Conservation (phyloP, 2,329 filamentous ascomycete genomes). For the Aspergillus sergii region DNA sequence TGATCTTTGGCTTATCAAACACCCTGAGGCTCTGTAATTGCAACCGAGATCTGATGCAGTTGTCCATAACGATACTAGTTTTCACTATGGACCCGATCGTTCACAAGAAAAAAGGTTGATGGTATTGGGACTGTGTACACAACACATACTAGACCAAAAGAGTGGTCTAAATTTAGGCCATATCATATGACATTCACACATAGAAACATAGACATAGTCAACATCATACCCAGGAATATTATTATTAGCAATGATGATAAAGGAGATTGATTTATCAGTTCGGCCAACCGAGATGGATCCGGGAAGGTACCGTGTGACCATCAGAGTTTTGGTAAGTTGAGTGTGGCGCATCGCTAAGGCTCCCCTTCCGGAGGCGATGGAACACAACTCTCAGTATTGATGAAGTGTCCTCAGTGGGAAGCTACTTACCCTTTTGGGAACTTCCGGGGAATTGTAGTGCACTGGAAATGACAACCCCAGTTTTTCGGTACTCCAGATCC, state of each 20-base stretch:
- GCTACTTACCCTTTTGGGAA: constrained; percentile 13
- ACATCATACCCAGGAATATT: neutral
- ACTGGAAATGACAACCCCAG: neutral
- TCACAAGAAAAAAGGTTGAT: too few species aligned
- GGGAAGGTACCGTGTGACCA: constrained; percentile 17
- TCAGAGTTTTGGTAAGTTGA: constrained; percentile 11
- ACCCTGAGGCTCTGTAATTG: neutral
- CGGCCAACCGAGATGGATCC: constrained; percentile 3
- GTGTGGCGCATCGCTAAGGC: neutral
- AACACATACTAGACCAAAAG: neutral
- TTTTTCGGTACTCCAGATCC: neutral
- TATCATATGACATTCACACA: neutral
- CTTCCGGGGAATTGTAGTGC: constrained; percentile 4
- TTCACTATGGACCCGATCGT: neutral
- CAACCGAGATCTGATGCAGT: neutral
- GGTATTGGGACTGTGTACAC: neutral
- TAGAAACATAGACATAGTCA: neutral
- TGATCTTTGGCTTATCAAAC: neutral
- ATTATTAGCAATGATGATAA: neutral
- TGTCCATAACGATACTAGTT: neutral
- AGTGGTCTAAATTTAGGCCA: neutral
- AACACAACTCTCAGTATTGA: neutral
- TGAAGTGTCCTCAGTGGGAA: neutral
- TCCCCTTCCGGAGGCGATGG: constrained; percentile 9
- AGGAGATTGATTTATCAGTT: neutral